Percentiles rank a stretch among this genome's conserved stretches.
phyloP scores from a whole-genome alignment of 495 filamentous ascomycete species.

The Pseudomonodictys pantanalensis region DNA sequence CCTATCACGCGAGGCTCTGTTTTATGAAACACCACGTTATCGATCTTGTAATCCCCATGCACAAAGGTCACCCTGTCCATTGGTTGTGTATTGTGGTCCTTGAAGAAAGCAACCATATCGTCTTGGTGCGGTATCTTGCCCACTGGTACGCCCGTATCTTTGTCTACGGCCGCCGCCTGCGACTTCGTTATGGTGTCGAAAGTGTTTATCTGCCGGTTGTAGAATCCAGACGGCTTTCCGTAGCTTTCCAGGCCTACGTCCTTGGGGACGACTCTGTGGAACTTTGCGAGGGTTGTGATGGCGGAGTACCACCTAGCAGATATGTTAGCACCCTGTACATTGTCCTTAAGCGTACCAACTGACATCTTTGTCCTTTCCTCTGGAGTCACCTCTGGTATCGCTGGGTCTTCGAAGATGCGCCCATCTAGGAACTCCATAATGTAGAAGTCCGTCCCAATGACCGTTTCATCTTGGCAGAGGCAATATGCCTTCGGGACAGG shows the following conservation, averaged over 20 bases:
- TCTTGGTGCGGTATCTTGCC: constrained; percentile 79
- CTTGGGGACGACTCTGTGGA: constrained; percentile 71
- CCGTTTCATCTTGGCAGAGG: constrained; percentile 73
- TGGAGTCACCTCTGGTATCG: constrained; percentile 69
- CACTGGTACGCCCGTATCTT: constrained; percentile 70
- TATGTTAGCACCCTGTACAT: not conserved
- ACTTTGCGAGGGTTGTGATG: constrained; percentile 74
- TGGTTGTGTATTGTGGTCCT: constrained; percentile 64
- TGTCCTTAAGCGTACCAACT: not conserved
- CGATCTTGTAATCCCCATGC: constrained; percentile 97
- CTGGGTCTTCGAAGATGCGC: constrained; percentile 84
- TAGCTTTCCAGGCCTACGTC: constrained; percentile 65
- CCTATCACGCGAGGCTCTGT: constrained; percentile 86
- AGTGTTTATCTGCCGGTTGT: constrained; percentile 80
- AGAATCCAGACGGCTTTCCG: constrained; percentile 75
- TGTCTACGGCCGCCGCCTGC: constrained; percentile 71
- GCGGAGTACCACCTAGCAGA: constrained; percentile 70
- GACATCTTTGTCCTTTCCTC: constrained; percentile 67
- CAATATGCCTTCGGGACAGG: constrained; percentile 82
- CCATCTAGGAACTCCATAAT: constrained; percentile 94
- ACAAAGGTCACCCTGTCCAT: constrained; percentile 74
- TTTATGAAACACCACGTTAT: constrained; percentile 92
- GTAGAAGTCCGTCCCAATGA: constrained; percentile 91
- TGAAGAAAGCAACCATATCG: constrained; percentile 77
- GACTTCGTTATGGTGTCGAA: constrained; percentile 72